These are phyloP conservation scores for Hemisphaericaspora xylofermentans DNA, from an alignment of 1,139 yeast genomes.

Conservation along the genomic window DNA sequence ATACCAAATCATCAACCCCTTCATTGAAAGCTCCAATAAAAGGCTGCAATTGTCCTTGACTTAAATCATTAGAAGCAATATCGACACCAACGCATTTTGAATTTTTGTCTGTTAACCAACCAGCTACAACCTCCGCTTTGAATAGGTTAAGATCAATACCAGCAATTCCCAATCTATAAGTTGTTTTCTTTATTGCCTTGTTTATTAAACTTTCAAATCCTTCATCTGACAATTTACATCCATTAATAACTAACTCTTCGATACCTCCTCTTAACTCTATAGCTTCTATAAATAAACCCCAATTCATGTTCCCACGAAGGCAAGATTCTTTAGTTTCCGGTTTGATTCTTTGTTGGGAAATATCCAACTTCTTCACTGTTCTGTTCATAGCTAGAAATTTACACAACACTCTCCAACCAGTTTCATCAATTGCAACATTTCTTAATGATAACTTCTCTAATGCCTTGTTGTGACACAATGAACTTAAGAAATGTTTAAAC, in stretches of 20 bases:
- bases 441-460: conserved; percentile 74
- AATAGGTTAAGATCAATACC: conserved; percentile 59
- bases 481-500: conserved; percentile 67
- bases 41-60: conserved; percentile 50
- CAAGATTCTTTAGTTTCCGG: conserved; percentile 44
- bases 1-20: conserved; percentile 44
- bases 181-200: conserved; percentile 51
- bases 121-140: conserved; percentile 55
- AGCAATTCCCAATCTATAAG: conserved; percentile 78
- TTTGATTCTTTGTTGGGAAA: conserved; percentile 72
- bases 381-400: conserved; percentile 62
- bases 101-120: conserved; percentile 58
- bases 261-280: conserved; percentile 64
- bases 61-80: conserved; percentile 76
- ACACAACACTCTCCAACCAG: conserved; percentile 76
- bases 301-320: conserved; percentile 68
- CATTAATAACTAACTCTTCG: conserved; percentile 81
- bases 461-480: conserved; percentile 55
- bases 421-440: conserved; percentile 69
- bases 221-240: conserved; percentile 61
- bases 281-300: conserved; percentile 67
- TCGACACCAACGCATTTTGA: conserved; percentile 77
- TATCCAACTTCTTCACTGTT: conserved; percentile 65
- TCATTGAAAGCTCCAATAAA: conserved; percentile 46
- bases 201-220: conserved; percentile 52